Evolutionary conservation across 768 basidiomycete species (phyloP).

Genomic region (Agaricus sinodeliciosus): DNA sequence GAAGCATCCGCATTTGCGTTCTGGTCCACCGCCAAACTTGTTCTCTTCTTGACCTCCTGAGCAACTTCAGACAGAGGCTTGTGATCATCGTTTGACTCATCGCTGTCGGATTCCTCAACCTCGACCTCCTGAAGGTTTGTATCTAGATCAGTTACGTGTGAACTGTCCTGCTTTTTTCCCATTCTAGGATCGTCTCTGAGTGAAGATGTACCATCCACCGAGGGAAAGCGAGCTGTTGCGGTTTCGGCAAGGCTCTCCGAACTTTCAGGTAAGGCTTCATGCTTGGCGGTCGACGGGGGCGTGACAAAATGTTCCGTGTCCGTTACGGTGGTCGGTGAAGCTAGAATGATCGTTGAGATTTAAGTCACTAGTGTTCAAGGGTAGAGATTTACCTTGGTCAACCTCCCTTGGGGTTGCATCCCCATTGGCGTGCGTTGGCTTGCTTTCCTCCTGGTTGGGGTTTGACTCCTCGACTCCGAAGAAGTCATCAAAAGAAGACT

Average conservation of each 20-base stretch:
- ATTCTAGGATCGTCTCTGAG: conserved; percentile 13
- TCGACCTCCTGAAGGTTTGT: conserved; percentile 51
- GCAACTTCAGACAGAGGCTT: conserved; percentile 31
- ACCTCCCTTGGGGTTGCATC: background rate
- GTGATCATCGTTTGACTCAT: conserved; percentile 28
- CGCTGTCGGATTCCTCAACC: conserved; percentile 42
- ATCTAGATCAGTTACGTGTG: conserved; percentile 8
- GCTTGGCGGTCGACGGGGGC: conserved; percentile 39
- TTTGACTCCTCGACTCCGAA: conserved; percentile 8
- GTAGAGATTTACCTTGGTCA: background rate
- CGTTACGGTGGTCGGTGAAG: conserved; percentile 24
- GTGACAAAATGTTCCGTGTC: conserved; percentile 56
- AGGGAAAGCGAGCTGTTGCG: conserved; percentile 18
- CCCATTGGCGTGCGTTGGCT: background rate
- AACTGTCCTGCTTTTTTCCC: background rate
- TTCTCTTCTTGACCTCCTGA: conserved; percentile 5
- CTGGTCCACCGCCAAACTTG: conserved; percentile 7
- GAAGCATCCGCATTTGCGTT: conserved; percentile 13
- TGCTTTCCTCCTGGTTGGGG: conserved; percentile 3
- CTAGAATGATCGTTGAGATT: background rate
- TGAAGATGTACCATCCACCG: conserved; percentile 20
- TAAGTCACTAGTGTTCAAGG: background rate
- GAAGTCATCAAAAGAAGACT: conserved; percentile 7
- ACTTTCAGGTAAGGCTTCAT: conserved; percentile 13
- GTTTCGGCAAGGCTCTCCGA: conserved; percentile 10